Evolutionary conservation across 768 basidiomycete genomes (phyloP).

Genomic region (Clavulina sp.): DNA sequence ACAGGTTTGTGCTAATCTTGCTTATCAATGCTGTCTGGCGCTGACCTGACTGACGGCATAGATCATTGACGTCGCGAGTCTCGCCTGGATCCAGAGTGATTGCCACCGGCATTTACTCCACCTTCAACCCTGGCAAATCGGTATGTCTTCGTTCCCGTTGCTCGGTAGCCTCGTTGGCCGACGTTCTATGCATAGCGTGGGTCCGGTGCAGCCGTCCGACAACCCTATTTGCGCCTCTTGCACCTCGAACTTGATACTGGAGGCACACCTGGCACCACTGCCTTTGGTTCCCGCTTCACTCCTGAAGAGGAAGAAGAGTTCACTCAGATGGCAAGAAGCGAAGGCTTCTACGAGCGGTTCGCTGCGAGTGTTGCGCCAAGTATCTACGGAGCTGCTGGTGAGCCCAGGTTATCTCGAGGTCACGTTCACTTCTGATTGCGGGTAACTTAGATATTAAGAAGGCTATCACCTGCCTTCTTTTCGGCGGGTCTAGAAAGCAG

Average conservation of each 20-base stretch:
- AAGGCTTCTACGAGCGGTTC: constrained; percentile 85
- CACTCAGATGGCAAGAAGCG: constrained; percentile 71
- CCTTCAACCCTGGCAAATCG: constrained; percentile 77
- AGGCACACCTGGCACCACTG: constrained; percentile 54
- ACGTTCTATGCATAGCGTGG: constrained; percentile 14
- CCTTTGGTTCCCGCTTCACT: constrained; percentile 75
- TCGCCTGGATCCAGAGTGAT: constrained; percentile 93
- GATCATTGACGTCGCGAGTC: constrained; percentile 75
- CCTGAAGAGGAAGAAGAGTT: constrained; percentile 98
- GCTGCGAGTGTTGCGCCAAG: constrained; percentile 88
- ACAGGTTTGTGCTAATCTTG: constrained; percentile 30
- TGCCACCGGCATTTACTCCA: constrained; percentile 92
- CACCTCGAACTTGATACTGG: constrained; percentile 83
- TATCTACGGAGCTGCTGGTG: constrained; percentile 90
- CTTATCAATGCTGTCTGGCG: neutral
- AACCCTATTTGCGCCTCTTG: constrained; percentile 83
- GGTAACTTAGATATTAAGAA: constrained; percentile 77
- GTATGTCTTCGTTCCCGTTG: constrained; percentile 26
- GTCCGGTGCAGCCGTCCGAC: constrained; percentile 74
- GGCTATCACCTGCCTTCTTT: constrained; percentile 86
- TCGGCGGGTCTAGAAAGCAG: constrained; percentile 94
- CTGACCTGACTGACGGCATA: constrained; percentile 5
- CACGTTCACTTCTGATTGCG: neutral
- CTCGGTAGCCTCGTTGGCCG: neutral
- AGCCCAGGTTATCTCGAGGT: constrained; percentile 12